Percentiles rank a stretch among this genome's conserved stretches.
Conservation (phyloP, 768 basidiomycete genomes). For the Kwoniella dejecticola region DNA sequence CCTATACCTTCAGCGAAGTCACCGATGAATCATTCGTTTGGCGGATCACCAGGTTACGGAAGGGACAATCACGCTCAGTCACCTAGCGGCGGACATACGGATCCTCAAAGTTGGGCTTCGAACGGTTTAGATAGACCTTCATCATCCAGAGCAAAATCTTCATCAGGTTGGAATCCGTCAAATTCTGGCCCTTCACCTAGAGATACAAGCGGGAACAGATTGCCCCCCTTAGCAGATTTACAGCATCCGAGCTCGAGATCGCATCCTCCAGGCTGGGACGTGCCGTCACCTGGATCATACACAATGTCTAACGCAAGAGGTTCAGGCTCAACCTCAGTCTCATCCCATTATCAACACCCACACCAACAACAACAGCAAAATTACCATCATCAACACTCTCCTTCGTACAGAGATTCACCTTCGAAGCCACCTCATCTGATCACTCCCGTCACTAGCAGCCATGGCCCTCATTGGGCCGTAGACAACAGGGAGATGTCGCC, state of each 20-base stretch:
- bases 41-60: conserved; percentile 24
- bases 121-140: conserved; percentile 3
- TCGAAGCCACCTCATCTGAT: conserved; percentile 23
- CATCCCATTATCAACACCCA: neutral
- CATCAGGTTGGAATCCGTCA: conserved; percentile 2
- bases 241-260: conserved; percentile 10
- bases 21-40: conserved; percentile 19
- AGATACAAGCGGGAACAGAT: conserved; percentile 18
- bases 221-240: conserved; percentile 30
- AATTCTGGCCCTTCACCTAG: conserved; percentile 16
- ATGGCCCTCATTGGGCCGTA: neutral
- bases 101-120: conserved; percentile 33
- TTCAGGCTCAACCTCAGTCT: neutral
- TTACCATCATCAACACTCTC: neutral
- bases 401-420: conserved; percentile 14
- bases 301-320: conserved; percentile 21
- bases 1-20: conserved; percentile 31
- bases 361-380: neutral
- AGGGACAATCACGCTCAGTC: conserved; percentile 15
- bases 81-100: conserved; percentile 31
- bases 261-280: conserved; percentile 22
- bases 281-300: conserved; percentile 23
- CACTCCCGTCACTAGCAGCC: conserved; percentile 10
- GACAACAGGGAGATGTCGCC: conserved; percentile 10
- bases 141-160: neutral